Base-by-base conservation (phyloP, 257 asterid species). In the Plectranthus barbatus region DNA sequence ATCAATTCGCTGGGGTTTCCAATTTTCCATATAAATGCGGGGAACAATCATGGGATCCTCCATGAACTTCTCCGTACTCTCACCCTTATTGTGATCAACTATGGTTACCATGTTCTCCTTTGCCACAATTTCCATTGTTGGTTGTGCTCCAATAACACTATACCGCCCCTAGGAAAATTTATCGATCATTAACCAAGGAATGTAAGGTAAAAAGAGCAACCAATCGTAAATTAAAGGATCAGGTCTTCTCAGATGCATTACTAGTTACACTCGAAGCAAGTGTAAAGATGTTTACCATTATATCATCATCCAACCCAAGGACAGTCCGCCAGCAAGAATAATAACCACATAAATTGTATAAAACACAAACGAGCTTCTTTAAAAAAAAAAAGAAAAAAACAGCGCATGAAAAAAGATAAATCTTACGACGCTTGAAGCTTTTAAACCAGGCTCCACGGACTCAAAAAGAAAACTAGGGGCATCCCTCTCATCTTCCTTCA, bases 91-190 rank as follows among this genome's bases (percentile, higher is more conserved):
- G 77, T 91, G 98, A 76, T 91, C 98, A 73, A 91, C 76, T 56
- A 84, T 60, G 54, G 92, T 88, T 52, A 91, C 97, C 86, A 59
- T 76, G 73, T 88, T 86, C 79, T 86, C 91, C 73, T 91, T 86
- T 36, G 97, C 93, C 60, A 91, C 83, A 77, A 91, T 80, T 76
- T 91, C 98, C 98, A 91, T 86, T 4, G 93, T 75, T 23, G 98
- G 98, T 76, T 86, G 98, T 73, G 98, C 92, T 64, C 98, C 97
- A 80, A 91, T 62, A 48, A 91, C 92, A 76, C 98, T 91, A 69
- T 76, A 91, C 37, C 98, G 79, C 50, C 98, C 98, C 98, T 91
- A 78, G 65, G 74, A 82, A 33, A 66, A 68, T 66, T 66, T 45
- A 68, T 49, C 71, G 62, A 58, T 53, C 52, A 72, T 74, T 50